These are phyloP conservation scores for Zymoseptoria passerinii DNA, from an alignment of 2,329 filamentous ascomycete genomes.

Conservation along the genomic window DNA sequence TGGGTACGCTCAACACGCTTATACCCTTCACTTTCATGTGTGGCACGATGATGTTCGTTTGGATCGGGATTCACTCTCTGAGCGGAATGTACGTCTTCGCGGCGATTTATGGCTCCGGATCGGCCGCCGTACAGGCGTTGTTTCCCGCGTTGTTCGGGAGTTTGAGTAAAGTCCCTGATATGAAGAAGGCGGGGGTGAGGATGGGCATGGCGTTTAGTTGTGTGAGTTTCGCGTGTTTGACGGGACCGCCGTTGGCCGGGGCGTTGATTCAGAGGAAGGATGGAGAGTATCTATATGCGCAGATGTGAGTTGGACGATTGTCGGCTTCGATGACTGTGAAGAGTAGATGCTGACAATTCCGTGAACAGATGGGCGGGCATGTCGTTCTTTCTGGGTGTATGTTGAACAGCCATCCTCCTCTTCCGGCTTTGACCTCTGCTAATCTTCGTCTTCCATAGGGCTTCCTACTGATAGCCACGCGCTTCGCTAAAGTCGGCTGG, in stretches of 20 bases:
- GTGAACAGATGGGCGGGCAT: slow-evolving; percentile 32
- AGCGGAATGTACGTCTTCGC: slow-evolving; percentile 38
- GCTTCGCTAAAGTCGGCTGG: slow-evolving; percentile 25
- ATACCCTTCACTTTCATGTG: slow-evolving; percentile 43
- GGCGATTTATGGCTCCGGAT: slow-evolving; percentile 38
- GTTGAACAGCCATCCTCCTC: background rate
- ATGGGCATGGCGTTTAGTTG: slow-evolving; percentile 43
- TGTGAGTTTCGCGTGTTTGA: slow-evolving; percentile 38
- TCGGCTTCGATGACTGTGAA: background rate
- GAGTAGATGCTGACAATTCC: background rate
- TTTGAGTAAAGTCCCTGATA: slow-evolving; percentile 35
- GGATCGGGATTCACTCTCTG: slow-evolving; percentile 43
- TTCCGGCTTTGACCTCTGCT: background rate
- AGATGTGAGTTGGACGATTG: slow-evolving; percentile 25
- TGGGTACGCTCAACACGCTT: slow-evolving; percentile 50
- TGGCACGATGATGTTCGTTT: slow-evolving; percentile 46
- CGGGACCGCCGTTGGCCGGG: slow-evolving; percentile 41
- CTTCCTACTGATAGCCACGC: slow-evolving; percentile 20
- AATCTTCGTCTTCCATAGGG: background rate
- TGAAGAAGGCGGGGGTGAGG: slow-evolving; percentile 39
- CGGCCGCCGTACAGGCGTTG: slow-evolving; percentile 38
- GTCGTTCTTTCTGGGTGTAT: slow-evolving; percentile 21
- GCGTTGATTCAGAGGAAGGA: slow-evolving; percentile 35
- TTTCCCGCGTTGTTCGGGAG: slow-evolving; percentile 37
- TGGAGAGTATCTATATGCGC: slow-evolving; percentile 38